These are phyloP conservation scores for Monascus purpureus DNA, from an alignment of 495 filamentous ascomycete species.

Conservation along the genomic window DNA sequence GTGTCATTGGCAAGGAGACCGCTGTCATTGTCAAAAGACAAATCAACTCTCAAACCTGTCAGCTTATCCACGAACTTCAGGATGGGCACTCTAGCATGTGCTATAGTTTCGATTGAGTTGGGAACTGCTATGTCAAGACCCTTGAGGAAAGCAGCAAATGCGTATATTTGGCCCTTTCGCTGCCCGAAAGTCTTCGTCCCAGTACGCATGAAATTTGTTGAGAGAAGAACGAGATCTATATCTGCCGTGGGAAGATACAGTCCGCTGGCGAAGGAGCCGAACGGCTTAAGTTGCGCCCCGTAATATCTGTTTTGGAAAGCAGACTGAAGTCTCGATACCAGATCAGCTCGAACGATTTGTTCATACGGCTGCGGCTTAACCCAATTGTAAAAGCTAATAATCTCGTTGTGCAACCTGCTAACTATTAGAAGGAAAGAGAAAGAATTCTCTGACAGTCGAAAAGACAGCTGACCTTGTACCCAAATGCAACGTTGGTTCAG, in stretches of 20 bases:
- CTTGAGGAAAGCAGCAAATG: conserved; percentile 38
- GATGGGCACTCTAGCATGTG: conserved; percentile 75
- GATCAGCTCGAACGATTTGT: conserved; percentile 50
- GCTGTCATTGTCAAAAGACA: conserved; percentile 86
- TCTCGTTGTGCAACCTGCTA: conserved; percentile 60
- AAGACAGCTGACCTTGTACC: conserved; percentile 16
- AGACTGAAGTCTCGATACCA: conserved; percentile 49
- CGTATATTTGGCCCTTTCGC: conserved; percentile 29
- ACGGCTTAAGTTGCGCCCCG: conserved; percentile 49
- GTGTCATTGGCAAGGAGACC: conserved; percentile 67
- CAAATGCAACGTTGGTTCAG: conserved; percentile 15
- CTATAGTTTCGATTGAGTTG: conserved; percentile 47
- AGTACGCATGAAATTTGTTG: conserved; percentile 37
- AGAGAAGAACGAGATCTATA: conserved; percentile 84
- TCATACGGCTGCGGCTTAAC: conserved; percentile 68
- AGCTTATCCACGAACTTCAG: conserved; percentile 68
- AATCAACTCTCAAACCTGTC: conserved; percentile 67
- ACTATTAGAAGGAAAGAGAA: not conserved
- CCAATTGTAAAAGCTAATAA: conserved; percentile 77
- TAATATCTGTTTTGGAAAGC: conserved; percentile 37
- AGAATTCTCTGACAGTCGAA: not conserved
- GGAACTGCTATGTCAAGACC: conserved; percentile 30
- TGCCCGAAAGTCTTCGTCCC: conserved; percentile 31
- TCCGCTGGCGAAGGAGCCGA: conserved; percentile 84
- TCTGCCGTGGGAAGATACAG: conserved; percentile 85